Conservation (phyloP, 345 rosid species). For the Corymbia maculata region DNA sequence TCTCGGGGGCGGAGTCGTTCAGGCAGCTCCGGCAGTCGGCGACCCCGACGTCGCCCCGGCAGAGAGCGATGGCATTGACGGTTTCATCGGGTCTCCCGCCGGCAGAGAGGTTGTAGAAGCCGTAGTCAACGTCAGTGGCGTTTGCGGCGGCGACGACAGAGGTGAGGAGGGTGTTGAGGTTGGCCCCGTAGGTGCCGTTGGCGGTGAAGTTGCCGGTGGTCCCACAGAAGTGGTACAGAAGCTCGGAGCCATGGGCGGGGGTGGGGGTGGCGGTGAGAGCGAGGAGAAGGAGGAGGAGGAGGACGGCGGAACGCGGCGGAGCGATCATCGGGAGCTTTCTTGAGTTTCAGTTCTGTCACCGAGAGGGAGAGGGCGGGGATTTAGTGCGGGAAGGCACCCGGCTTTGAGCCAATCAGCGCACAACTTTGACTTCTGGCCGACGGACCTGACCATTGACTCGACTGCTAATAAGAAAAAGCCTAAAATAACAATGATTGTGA, state of each 20-base stretch:
- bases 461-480: no score
- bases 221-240: background rate
- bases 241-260: background rate
- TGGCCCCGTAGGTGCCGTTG: background rate
- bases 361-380: no score
- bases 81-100: fast-evolving
- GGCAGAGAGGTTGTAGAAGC: background rate
- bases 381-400: background rate
- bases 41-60: background rate
- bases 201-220: background rate
- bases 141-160: background rate
- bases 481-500: background rate
- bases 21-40: background rate
- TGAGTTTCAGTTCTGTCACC: background rate
- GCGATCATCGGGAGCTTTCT: background rate
- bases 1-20: background rate
- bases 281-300: background rate
- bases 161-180: background rate
- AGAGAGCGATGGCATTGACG: background rate
- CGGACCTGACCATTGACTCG: no score
- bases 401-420: no score
- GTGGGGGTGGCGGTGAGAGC: background rate
- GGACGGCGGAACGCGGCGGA: background rate
- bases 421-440: no score
- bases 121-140: fast-evolving